Evolutionary conservation across 2,329 filamentous ascomycete species (phyloP), one percentile per base, ranked within the genome.

Genomic region (Trichoderma atroviride): DNA sequence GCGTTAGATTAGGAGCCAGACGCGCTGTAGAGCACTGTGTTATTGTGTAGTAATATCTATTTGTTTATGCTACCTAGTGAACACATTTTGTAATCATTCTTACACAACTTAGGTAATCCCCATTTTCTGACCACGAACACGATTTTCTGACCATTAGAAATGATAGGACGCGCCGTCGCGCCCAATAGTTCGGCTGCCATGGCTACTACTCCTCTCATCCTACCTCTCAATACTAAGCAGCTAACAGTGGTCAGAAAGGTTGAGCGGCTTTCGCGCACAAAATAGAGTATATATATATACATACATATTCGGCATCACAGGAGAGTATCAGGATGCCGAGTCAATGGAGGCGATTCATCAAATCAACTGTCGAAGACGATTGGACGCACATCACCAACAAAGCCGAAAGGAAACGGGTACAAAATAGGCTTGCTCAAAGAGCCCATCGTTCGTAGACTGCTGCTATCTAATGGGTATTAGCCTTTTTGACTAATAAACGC

Each of bases 361-460:
- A 63, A 37, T 63, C 47, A 11, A 27, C 27, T 3, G 27, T 16
- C 14, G 60, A 63, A 1, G 60, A 63, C 37, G 60, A 63, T 24
- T 63, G 60, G 60, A 63, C 60, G n/a, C 19, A 53, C 14, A 29
- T 53, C 14, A 37, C 29, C 5, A 47, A 63, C 47, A 63, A 53
- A 35, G 60, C 60, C 19, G 43, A 52, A 53, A 63, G 60, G 22
- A 63, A 63, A 27, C 43, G 43, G 22, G 53, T 63, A 37, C 60
- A 63, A 37, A 63, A 63, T 31, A 63, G 60, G 13, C 60, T 63
- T 63, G 60, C 60, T 35, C 60, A 63, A 37, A 35, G 60, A 16
- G 60, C 60, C 19, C 60, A 63, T 27, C 35, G 60, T 63, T 53
- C 60, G 60, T 63, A 24, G 5, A 10, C 7, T 11, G n/a, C n/a